A percentile compares a stretch with the other conserved stretches of the same genome.
phyloP scores from a whole-genome alignment of 257 asterid genomes.

The Solanum boliviense region DNA sequence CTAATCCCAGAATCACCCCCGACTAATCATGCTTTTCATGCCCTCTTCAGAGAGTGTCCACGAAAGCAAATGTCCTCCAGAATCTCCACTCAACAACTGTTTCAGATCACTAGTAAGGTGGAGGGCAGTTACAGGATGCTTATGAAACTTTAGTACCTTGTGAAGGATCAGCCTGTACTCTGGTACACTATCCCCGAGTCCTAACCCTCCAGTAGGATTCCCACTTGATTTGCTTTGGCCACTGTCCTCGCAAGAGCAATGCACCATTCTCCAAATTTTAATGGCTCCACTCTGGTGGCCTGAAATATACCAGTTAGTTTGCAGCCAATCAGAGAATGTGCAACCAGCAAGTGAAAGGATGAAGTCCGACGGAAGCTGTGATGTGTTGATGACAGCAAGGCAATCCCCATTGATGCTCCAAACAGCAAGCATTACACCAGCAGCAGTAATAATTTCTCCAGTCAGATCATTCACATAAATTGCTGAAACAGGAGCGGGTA shows the following conservation, averaged over 20 bases:
- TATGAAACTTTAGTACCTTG: slow-evolving; percentile 77
- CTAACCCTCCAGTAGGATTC: slow-evolving; percentile 47
- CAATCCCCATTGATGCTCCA: slow-evolving; percentile 98
- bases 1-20: slow-evolving; percentile 41
- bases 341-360: slow-evolving; percentile 69
- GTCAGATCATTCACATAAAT: slow-evolving; percentile 73
- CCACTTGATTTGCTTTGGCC: slow-evolving; percentile 32
- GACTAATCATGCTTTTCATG: slow-evolving; percentile 47
- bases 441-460: slow-evolving; percentile 85
- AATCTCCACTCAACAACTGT: slow-evolving; percentile 84
- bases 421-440: slow-evolving; percentile 85
- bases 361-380: slow-evolving; percentile 94
- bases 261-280: slow-evolving; percentile 93
- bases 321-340: slow-evolving; percentile 73
- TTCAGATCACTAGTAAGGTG: slow-evolving; percentile 74
- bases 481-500: slow-evolving; percentile 85
- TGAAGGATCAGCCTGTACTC: slow-evolving; percentile 78
- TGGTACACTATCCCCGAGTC: slow-evolving; percentile 51
- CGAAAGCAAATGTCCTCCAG: slow-evolving; percentile 68
- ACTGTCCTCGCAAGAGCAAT: slow-evolving; percentile 52
- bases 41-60: slow-evolving; percentile 91
- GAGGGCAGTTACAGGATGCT: slow-evolving; percentile 72
- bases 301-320: slow-evolving; percentile 76
- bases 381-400: slow-evolving; percentile 86
- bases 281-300: slow-evolving; percentile 99